These are phyloP conservation scores for Daldinia grandis DNA, from an alignment of 495 filamentous ascomycete genomes.

Conservation along the genomic window DNA sequence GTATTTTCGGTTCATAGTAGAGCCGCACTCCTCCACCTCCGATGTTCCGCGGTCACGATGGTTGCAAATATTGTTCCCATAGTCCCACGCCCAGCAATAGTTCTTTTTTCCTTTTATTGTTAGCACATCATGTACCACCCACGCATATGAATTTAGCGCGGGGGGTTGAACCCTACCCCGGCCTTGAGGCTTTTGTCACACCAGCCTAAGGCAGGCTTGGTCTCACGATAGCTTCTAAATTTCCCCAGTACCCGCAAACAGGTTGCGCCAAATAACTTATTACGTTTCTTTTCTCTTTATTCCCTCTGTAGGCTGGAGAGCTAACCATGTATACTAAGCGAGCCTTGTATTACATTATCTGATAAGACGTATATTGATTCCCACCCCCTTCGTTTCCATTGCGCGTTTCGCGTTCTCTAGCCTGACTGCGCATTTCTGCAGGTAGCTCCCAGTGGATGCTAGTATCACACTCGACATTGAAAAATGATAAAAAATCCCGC, in stretches of 20 bases:
- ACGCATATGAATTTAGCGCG: not conserved
- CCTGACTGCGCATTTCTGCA: constrained; percentile 19
- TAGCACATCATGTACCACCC: not conserved
- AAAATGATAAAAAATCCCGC: constrained; percentile 30
- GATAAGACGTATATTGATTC: constrained; percentile 10
- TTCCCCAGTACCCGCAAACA: constrained; percentile 1
- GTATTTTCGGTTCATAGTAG: constrained; percentile 1
- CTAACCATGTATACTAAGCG: constrained; percentile 10
- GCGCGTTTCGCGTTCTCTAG: constrained; percentile 1
- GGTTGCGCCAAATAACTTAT: constrained; percentile 1
- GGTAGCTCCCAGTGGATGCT: constrained; percentile 4
- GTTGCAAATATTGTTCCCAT: constrained; percentile 17
- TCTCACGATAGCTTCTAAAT: constrained; percentile 32
- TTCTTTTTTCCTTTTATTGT: not conserved
- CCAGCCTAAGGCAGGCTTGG: constrained; percentile 6
- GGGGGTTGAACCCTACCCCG: constrained; percentile 3
- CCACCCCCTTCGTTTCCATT: not conserved
- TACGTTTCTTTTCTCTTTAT: constrained; percentile 11
- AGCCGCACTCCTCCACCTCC: constrained; percentile 31
- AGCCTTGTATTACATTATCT: constrained; percentile 35
- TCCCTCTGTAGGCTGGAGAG: not conserved
- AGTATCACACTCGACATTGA: constrained; percentile 15
- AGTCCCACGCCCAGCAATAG: not conserved
- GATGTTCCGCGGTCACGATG: constrained; percentile 41
- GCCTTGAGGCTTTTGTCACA: not conserved